Evolutionary conservation across 148 eudicot genomes (phyloP), one percentile per base, ranked within the genome.

Genomic region (Pouteria glomerata): DNA sequence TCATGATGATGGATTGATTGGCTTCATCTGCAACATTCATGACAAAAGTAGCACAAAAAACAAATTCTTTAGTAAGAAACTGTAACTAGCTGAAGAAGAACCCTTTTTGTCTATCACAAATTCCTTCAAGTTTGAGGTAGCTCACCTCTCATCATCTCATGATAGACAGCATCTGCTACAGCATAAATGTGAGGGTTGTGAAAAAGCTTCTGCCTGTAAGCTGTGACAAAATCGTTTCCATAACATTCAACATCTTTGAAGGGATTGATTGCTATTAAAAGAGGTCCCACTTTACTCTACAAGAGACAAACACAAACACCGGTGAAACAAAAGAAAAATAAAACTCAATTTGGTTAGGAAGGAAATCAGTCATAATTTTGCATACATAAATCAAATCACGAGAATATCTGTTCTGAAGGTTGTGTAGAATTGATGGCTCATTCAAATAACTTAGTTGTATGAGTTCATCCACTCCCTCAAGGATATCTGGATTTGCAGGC

Each of bases 221-320:
- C 85, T 44, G 77, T 71, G 70, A 88, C 73, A 66, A 74, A 73
- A 56, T 87, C 87, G 59, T 77, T 84, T 62, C 92, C 99, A 76
- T 83, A 86, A 66, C 87, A 73, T 47, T 82, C 82, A 63, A 91
- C 81, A 76, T 80, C 69, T 84, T 92, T 95, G 81, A 89, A 92
- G 37, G 99, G 99, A 86, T 95, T 95, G 77, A 92, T 80, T 52
- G 97, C 99, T 77, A 95, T 80, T 75, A 95, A 74, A 73, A 92
- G 87, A 74, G 96, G 96, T 53, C 99, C 99, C 30, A 97, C 97
- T 81, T 87, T 95, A 72, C 86, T 92, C 99, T 95, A 69, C 35
- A 57, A 41, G 63, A 74, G 56, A 47, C 72, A 73, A 63, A 48
- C 62, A 70, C 58, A 78, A 66, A 33, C 41, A 74, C 45, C 29